Evolutionary conservation across 2,329 filamentous ascomycete genomes (phyloP), one percentile per base, ranked within the genome.

Genomic region (Aspergillus sp.): DNA sequence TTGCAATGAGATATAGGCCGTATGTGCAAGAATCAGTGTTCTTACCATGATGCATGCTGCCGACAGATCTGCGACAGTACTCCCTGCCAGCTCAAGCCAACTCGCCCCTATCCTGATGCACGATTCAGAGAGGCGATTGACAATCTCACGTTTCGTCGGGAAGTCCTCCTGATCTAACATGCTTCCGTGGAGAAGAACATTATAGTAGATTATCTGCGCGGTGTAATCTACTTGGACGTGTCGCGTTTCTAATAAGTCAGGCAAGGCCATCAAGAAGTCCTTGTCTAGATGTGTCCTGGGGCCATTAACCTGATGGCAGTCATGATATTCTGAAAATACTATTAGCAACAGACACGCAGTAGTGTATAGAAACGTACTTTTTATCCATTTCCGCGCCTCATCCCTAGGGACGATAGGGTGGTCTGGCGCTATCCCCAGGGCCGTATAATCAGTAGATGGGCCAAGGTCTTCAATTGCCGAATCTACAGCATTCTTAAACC

Each of bases 221-320:
- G 46, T n/a, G 3, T 12, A n/a, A 8, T 49, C 46, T 13, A 49
- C 9, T 17, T 49, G 46, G n/a, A 49, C 46, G 46, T 49, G 46
- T 15, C n/a, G 30, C 7, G 19, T 49, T 17, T 49, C 46, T 3
- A 49, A 15, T 6, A 49, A 15, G 5, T 49, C 46, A n/a, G 46
- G 30, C 19, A 49, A 19, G 3, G 46, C 33, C 27, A 49, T 9
- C 0, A 49, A 17, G 17, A 49, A 49, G 5, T 11, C 19, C 13
- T 39, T 37, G 4, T 49, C 46, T 0, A 49, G 30, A 12, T 27
- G 46, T 7, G 34, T 30, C 12, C 46, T 17, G 19, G 20, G 34
- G 2, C 27, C 46, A 12, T 27, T 27, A 11, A 49, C 33, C n/a
- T 49, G 46, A 19, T 5, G 34, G 8, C 12, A 17, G 17, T 27